Base-by-base conservation (phyloP, 495 filamentous ascomycete species). In the Cetradonia linearis region DNA sequence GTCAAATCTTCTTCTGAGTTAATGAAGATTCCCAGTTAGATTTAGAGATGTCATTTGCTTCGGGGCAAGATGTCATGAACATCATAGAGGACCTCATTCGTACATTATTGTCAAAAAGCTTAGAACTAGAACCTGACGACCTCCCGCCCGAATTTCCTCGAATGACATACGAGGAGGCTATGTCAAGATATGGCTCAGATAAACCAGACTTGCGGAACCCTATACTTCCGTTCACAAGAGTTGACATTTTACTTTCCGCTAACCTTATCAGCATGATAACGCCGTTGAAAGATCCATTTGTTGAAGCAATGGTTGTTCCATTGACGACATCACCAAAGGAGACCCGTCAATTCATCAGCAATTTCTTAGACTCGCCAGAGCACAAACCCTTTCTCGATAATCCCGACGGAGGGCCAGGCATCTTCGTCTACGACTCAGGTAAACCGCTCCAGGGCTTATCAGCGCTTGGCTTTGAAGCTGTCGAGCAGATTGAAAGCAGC, bases 21-120 rank as follows among this genome's bases (percentile, higher is more conserved):
- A 38, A 31, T 47, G 6, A 50, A 11, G 0, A 13, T 25, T 10
- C 28, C 11, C 64, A 91, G 87, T 80, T 97, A 40, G 93, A 98
- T 79, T 61, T 98, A 37, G 93, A 98, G 70, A 89, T 95, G 85
- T 80, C 85, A 6, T 98, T 94, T 69, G 84, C 86, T 0, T 81
- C 72, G 11, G 84, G 86, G 3, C 68, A 85, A 25, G 81, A 87
- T 65, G 87, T 98, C 1, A 93, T 91, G 82, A 60, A 69, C 3
- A 70, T 73, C 3, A 76, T 94, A 34, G 87, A 94, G 66, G 64
- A 68, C 6, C 73, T 95, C 3, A 74, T 95, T 3, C 76, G 76
- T 33, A 66, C 69, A 25, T 65, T 94, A 0, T 87, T 83, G 74
- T 65, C 68, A 14, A 66, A 60, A 0, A 63, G 81, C 36, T 75